These are phyloP conservation scores for Pilaira anomala DNA, from an alignment of 192 early-diverging fungal species.

Conservation along the genomic window DNA sequence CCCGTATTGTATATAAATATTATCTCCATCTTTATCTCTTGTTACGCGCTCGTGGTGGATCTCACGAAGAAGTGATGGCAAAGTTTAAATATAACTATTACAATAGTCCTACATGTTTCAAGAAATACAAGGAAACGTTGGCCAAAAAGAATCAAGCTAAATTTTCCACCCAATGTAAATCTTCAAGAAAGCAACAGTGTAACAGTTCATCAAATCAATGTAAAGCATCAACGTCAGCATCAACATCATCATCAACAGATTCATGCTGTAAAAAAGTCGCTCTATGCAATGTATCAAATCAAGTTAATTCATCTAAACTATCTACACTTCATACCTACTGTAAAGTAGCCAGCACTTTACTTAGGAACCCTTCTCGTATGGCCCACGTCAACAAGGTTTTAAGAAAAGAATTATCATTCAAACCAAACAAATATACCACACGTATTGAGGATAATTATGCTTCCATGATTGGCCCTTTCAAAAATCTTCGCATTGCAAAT, in stretches of 20 bases:
- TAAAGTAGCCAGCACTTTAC: conserved; percentile 1
- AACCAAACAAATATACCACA: neutral
- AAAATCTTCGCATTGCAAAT: no score
- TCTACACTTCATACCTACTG: neutral
- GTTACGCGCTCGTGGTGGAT: conserved; percentile 9
- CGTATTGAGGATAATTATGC: no score
- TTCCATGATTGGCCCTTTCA: no score
- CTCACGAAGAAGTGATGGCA: conserved; percentile 13
- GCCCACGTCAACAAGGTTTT: conserved; percentile 3
- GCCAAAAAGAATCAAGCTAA: neutral
- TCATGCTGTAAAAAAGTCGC: no score
- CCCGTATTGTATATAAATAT: neutral
- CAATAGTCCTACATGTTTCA: neutral
- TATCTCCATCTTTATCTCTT: neutral
- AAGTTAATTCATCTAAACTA: neutral
- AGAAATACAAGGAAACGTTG: neutral
- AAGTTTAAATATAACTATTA: neutral
- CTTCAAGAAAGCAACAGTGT: neutral
- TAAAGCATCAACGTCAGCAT: no score
- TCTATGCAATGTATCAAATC: no score
- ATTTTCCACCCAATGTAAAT: neutral
- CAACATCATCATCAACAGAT: no score
- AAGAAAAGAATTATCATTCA: neutral
- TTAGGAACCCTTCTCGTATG: conserved; percentile 12
- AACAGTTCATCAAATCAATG: neutral